These are phyloP conservation scores for Colletotrichum sp. DNA, from an alignment of 2,329 filamentous ascomycete genomes.

Conservation along the genomic window DNA sequence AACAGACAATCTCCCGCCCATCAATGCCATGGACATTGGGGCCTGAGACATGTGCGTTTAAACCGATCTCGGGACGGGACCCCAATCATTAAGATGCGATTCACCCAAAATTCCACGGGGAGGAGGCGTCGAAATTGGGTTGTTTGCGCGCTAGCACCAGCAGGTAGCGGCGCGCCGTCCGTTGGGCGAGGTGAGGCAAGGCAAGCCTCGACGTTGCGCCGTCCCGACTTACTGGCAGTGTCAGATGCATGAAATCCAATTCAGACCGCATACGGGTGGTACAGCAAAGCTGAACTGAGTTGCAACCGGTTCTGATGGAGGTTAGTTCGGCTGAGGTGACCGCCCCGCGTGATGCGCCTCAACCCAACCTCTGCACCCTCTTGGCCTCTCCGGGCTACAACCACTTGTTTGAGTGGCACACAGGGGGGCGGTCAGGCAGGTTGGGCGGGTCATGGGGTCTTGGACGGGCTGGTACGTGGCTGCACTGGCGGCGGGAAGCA, in stretches of 20 bases:
- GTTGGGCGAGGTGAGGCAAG: background rate
- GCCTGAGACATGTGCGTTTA: background rate
- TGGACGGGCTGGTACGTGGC: background rate
- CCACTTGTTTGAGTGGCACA: background rate
- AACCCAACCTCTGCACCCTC: background rate
- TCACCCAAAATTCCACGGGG: background rate
- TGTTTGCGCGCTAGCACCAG: background rate
- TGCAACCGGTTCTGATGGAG: background rate
- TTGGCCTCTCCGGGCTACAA: background rate
- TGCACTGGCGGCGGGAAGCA: background rate
- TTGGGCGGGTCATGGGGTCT: slow-evolving; percentile 1
- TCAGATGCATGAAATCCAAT: background rate
- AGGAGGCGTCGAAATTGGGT: background rate
- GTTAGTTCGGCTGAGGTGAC: background rate
- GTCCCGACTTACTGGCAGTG: slow-evolving; percentile 6
- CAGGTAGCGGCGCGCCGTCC: background rate
- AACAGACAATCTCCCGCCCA: background rate
- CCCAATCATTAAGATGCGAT: background rate
- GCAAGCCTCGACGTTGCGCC: background rate
- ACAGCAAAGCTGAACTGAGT: background rate
- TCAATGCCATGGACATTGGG: background rate
- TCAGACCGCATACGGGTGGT: background rate
- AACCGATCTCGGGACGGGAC: background rate
- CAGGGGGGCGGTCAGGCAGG: background rate
- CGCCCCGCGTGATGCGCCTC: slow-evolving; percentile 3